Conservation (phyloP, 1,284 basidiomycete genomes). For the Rhodotorula sp. region DNA sequence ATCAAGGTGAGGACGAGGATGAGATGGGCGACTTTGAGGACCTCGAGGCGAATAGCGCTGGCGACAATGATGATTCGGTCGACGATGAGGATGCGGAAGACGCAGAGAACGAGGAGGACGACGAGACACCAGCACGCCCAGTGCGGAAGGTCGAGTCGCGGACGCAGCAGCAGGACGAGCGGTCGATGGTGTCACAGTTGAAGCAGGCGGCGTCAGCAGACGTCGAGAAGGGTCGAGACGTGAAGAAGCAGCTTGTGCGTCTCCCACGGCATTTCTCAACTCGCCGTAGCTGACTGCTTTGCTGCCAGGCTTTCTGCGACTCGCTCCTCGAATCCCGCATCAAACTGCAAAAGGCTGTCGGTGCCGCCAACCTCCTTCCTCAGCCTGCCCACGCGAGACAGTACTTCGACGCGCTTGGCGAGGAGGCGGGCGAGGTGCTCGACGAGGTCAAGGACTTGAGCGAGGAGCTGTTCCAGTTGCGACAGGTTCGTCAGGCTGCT, state of each 20-base stretch:
- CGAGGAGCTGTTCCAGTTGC: constrained; percentile 42
- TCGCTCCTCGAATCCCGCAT: constrained; percentile 81
- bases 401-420: constrained; percentile 11
- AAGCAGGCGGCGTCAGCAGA: constrained; percentile 63
- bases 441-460: constrained; percentile 32
- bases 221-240: constrained; percentile 68
- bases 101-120: constrained; percentile 27
- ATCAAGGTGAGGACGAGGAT: constrained; percentile 1
- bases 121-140: constrained; percentile 48
- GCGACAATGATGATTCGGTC: constrained; percentile 5
- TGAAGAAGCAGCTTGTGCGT: constrained; percentile 76
- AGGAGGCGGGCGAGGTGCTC: constrained; percentile 37
- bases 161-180: constrained; percentile 50
- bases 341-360: constrained; percentile 75
- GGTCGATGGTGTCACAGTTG: constrained; percentile 59
- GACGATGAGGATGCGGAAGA: constrained; percentile 11
- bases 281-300: background rate
- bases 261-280: background rate
- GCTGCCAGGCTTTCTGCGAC: constrained; percentile 72
- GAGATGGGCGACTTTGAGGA: constrained; percentile 51
- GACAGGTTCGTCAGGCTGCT: constrained; percentile 4
- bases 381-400: constrained; percentile 8
- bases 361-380: constrained; percentile 64
- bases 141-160: constrained; percentile 48
- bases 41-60: constrained; percentile 53